These are phyloP conservation scores for Entomortierella parvispora DNA, from an alignment of 192 early-diverging fungal species.

Conservation along the genomic window DNA sequence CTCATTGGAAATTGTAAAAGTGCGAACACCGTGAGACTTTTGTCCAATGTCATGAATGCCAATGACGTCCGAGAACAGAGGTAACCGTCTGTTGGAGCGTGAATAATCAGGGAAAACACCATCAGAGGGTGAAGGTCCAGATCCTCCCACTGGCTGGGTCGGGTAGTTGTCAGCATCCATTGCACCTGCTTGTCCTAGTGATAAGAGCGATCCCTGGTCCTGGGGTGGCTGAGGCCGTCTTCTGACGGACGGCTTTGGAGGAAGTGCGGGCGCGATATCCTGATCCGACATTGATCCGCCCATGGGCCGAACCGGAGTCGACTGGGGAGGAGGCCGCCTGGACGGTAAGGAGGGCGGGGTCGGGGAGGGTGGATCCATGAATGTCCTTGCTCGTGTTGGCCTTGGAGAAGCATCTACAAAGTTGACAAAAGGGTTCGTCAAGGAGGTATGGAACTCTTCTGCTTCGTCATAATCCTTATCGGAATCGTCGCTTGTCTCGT, in stretches of 20 bases:
- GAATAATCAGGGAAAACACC: conserved; percentile 60
- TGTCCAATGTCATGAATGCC: conserved; percentile 46
- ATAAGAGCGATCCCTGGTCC: conserved; percentile 18
- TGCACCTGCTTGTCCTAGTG: conserved; percentile 5
- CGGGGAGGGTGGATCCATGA: conserved; percentile 6
- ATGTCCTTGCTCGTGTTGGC: conserved; percentile 13
- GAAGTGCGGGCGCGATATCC: conserved; percentile 31
- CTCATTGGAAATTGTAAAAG: conserved; percentile 63
- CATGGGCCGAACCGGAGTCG: conserved; percentile 2
- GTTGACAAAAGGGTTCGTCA: conserved; percentile 26
- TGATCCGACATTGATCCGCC: conserved; percentile 14
- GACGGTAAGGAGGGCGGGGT: conserved; percentile 35
- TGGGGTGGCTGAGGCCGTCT: conserved; percentile 29
- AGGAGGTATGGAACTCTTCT: conserved; percentile 15
- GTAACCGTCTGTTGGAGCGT: conserved; percentile 66
- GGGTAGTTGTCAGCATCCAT: conserved; percentile 10
- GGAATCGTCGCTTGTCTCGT: conserved; percentile 51
- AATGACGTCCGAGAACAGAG: conserved; percentile 56
- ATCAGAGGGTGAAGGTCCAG: conserved; percentile 15
- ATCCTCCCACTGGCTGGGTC: conserved; percentile 9
- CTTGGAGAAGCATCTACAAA: conserved; percentile 23
- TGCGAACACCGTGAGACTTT: conserved; percentile 59
- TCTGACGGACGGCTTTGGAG: conserved; percentile 36
- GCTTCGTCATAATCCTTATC: conserved; percentile 48
- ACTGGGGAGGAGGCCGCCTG: conserved; percentile 19